Conservation (phyloP, 106 monocot species). For the Apostasia ramifera region DNA sequence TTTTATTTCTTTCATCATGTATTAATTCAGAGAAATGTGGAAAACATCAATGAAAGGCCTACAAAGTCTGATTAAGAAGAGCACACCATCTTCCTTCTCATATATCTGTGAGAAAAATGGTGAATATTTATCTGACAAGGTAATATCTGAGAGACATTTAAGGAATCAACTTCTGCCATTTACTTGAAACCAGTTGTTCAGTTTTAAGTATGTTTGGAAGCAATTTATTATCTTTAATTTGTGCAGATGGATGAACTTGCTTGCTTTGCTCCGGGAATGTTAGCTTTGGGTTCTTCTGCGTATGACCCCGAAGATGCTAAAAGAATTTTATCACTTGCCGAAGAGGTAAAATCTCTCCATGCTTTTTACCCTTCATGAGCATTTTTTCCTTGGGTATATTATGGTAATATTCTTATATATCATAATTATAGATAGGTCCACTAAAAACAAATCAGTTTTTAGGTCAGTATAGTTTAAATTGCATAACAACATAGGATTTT, state of each 20-base stretch:
- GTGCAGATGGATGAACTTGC: constrained; percentile 95
- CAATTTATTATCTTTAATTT: not conserved
- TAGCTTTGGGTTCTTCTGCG: constrained; percentile 71
- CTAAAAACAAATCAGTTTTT: too few species aligned
- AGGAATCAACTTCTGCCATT: not conserved
- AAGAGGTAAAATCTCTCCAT: constrained; percentile 49
- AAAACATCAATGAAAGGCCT: constrained; percentile 88
- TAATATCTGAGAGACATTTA: constrained; percentile 3
- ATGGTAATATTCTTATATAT: too few species aligned
- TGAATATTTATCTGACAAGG: constrained; percentile 64
- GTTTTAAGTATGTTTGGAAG: too few species aligned
- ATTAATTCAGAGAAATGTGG: constrained; percentile 76
- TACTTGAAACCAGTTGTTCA: too few species aligned
- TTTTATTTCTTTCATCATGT: not conserved
- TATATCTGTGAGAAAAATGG: constrained; percentile 93
- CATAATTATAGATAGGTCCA: too few species aligned
- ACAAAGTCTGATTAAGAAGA: constrained; percentile 54
- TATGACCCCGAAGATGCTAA: constrained; percentile 65
- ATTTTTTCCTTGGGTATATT: too few species aligned
- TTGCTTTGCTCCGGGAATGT: constrained; percentile 91
- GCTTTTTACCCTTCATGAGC: not conserved
- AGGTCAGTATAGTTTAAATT: too few species aligned
- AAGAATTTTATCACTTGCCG: constrained; percentile 56
- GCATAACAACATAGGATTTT: too few species aligned
- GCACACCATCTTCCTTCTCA: constrained; percentile 72